Evolutionary conservation across 2,329 filamentous ascomycete genomes (phyloP).

Genomic region (Paraphoma sp.): DNA sequence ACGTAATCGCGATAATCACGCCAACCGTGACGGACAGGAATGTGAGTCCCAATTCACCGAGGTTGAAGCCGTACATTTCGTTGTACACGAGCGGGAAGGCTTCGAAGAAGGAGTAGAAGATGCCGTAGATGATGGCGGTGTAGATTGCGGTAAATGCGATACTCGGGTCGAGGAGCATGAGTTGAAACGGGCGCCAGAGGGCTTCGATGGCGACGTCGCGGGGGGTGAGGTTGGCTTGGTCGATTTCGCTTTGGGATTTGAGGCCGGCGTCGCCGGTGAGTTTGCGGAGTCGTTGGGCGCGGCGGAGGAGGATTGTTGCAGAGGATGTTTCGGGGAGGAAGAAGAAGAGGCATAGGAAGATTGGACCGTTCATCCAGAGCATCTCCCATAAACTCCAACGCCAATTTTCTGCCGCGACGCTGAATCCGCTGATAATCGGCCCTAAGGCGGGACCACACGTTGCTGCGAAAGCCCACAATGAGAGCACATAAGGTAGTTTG

Average conservation of each 20-base stretch:
- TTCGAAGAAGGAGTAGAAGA: constrained; percentile 79
- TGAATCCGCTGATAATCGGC: constrained; percentile 74
- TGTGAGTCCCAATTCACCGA: constrained; percentile 78
- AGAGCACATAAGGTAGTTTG: constrained; percentile 54
- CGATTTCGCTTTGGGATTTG: constrained; percentile 81
- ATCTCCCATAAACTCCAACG: constrained; percentile 89
- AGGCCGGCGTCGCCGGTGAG: constrained; percentile 69
- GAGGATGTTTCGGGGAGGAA: constrained; percentile 89
- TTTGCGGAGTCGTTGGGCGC: constrained; percentile 75
- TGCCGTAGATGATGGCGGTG: constrained; percentile 80
- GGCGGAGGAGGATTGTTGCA: constrained; percentile 73
- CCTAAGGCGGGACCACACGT: constrained; percentile 69
- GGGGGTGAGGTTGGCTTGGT: constrained; percentile 55
- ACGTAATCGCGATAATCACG: constrained; percentile 69
- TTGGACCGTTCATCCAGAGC: constrained; percentile 73
- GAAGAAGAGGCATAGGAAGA: constrained; percentile 80
- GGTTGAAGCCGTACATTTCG: constrained; percentile 76
- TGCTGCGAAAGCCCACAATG: constrained; percentile 53
- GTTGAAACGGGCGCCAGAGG: constrained; percentile 77
- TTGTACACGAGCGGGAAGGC: constrained; percentile 72
- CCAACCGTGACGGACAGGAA: constrained; percentile 83
- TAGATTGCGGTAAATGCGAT: constrained; percentile 84
- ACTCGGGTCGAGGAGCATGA: constrained; percentile 83
- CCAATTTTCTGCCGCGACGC: constrained; percentile 75
- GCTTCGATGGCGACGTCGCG: constrained; percentile 58